phyloP scores from a whole-genome alignment of 2,329 filamentous ascomycete species.

The Raffaelea albimanens region DNA sequence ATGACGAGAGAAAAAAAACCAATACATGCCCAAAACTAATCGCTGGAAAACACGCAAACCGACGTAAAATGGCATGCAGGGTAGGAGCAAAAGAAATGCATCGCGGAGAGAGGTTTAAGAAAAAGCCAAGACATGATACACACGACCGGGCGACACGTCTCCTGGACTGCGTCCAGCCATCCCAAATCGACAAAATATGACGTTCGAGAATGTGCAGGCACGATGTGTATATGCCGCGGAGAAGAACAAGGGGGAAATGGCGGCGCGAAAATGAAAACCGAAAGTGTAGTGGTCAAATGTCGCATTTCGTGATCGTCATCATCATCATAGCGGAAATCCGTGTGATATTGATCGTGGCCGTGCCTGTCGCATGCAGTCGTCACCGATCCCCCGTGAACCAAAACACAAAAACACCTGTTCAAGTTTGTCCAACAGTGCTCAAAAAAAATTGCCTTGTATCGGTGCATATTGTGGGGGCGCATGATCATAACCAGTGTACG shows the following conservation, averaged over 20 bases:
- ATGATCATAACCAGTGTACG: constrained; percentile 11
- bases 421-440: neutral
- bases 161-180: neutral
- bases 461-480: constrained; percentile 1
- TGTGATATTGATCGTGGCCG: neutral
- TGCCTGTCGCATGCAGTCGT: neutral
- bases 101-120: constrained; percentile 15
- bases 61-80: too few relatives aligned
- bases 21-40: too few relatives aligned
- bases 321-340: constrained; percentile 4
- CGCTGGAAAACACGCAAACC: constrained; percentile 8
- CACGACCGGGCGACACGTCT: neutral
- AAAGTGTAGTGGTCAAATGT: neutral
- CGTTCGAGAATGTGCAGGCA: neutral
- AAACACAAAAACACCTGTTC: neutral
- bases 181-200: neutral
- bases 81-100: neutral
- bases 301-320: constrained; percentile 6
- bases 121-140: constrained; percentile 5
- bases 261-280: constrained; percentile 14
- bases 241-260: neutral
- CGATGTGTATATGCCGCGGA: too few relatives aligned
- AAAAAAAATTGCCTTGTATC: neutral
- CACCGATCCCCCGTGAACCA: neutral
- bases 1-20: too few relatives aligned